These are phyloP conservation scores for Onygenales sp. DNA, from an alignment of 2,329 filamentous ascomycete species.

Conservation along the genomic window DNA sequence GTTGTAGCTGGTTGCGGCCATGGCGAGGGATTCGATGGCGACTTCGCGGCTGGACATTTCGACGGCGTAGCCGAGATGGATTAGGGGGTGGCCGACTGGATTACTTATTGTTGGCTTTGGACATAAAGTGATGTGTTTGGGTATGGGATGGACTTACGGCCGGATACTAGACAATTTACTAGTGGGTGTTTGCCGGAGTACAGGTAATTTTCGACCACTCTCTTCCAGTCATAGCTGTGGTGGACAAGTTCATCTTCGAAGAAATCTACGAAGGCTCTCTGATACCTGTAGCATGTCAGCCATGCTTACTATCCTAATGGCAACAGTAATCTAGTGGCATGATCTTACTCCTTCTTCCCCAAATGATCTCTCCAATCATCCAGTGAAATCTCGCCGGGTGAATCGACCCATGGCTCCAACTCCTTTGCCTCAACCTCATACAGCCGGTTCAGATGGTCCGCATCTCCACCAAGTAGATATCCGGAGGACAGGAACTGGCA, in stretches of 20 bases:
- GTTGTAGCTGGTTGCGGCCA: slow-evolving; percentile 53
- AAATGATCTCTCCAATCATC: slow-evolving; percentile 80
- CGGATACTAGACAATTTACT: slow-evolving; percentile 68
- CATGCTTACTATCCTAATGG: neutral
- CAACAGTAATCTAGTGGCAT: neutral
- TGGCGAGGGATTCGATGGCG: slow-evolving; percentile 75
- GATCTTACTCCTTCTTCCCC: slow-evolving; percentile 55
- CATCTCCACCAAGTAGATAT: slow-evolving; percentile 70
- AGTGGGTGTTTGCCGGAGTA: slow-evolving; percentile 61
- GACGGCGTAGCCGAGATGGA: slow-evolving; percentile 88
- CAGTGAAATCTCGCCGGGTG: slow-evolving; percentile 70
- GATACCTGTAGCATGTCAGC: slow-evolving; percentile 46
- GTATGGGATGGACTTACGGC: slow-evolving; percentile 49
- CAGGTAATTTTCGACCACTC: slow-evolving; percentile 65
- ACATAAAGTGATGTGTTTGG: slow-evolving; percentile 8
- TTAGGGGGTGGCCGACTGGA: slow-evolving; percentile 78
- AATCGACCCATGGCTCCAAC: slow-evolving; percentile 72
- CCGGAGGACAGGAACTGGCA: slow-evolving; percentile 64
- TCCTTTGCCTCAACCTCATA: slow-evolving; percentile 67
- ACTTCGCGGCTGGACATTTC: slow-evolving; percentile 79
- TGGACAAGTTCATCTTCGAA: slow-evolving; percentile 83
- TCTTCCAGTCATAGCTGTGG: slow-evolving; percentile 75
- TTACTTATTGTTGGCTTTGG: neutral
- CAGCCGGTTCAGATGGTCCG: slow-evolving; percentile 63
- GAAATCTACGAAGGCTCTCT: slow-evolving; percentile 86